Percentiles rank a stretch among this genome's conserved stretches.
Conservation (phyloP, 148 eudicot species). For the Arbutus unedo region DNA sequence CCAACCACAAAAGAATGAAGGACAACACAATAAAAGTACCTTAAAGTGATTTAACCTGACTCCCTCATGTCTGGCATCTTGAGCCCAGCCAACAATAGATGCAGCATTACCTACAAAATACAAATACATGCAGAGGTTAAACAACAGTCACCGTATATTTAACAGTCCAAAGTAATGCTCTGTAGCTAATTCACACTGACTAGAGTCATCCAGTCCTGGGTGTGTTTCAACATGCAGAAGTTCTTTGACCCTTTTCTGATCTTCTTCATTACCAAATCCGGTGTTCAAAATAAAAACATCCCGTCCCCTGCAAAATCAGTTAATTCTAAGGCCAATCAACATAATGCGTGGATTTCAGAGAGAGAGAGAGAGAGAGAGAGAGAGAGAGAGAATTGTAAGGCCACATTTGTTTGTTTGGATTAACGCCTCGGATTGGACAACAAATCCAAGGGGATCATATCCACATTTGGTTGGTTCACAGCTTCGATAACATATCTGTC, state of each 20-base stretch:
- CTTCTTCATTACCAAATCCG: conserved; percentile 69
- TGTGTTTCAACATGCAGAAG: conserved; percentile 52
- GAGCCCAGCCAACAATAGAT: conserved; percentile 61
- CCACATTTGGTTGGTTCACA: not conserved
- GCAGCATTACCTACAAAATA: conserved; percentile 39
- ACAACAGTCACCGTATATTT: not conserved
- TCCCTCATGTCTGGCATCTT: conserved; percentile 67
- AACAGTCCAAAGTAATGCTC: not conserved
- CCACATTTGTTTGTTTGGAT: not conserved
- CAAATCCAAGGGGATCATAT: not conserved
- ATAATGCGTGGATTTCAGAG: no score
- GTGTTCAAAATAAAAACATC: conserved; percentile 71
- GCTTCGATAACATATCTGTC: not conserved
- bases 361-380: not conserved
- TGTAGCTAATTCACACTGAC: conserved; percentile 35
- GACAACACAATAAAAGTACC: conserved; percentile 38
- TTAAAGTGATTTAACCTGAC: conserved; percentile 73
- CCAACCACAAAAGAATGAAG: not conserved
- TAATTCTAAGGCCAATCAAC: not conserved
- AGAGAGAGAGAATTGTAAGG: not conserved
- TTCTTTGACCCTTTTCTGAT: conserved; percentile 54
- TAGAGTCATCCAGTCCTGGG: conserved; percentile 51
- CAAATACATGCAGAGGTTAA: conserved; percentile 5
- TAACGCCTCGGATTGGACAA: not conserved
- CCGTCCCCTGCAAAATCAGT: conserved; percentile 51